Evolutionary conservation across 805 yeast genomes (phyloP), one percentile per base, ranked within the genome.

Genomic region (Nakazawaea siamensis): DNA sequence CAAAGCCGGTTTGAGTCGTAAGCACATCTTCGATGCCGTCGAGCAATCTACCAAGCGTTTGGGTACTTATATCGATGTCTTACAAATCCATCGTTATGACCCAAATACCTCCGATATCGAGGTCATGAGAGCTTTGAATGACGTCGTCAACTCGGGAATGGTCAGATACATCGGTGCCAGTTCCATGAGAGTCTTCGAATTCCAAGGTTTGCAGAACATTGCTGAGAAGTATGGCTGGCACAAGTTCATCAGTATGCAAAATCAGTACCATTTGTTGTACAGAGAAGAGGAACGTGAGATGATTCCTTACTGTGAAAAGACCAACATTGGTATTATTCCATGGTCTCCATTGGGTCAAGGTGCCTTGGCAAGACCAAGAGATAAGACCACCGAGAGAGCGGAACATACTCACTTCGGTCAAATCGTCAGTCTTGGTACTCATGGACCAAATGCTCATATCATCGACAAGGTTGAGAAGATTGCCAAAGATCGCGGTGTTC

Each of bases 211-310:
- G 46, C 83, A 76, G 45, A 55, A 52, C 41, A 55, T 66, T 36
- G 82, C 84, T 2, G 80, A 76, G 34, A 59, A 60, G 48, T 41
- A 68, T 44, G 67, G 66, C 25, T 76, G 75, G 76, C 55, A 56
- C 43, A 73, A 72, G 49, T 76, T 77, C 43, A 60, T 76, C 33
- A 58, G 68, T 23, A 66, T 74, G 70, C 82, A 77, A 51, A 67
- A 67, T 44, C 66, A 55, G 48, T 71, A 75, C 53, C 73, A 73
- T 46, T 53, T 76, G 43, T 35, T 75, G 10, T 59, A 71, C 45
- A 57, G 83, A 17, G 82, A 76, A 47, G 82, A 76, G 35, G 83
- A 76, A 47, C 54, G 76, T 12, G 83, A 77, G 47, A 57, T 74
- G 64, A 68, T 64, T 38, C 71, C 69, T 17, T 76, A 54, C 50